Conservation (phyloP, 352 stramenopile genomes). For the Phytophthora colocasiae region DNA sequence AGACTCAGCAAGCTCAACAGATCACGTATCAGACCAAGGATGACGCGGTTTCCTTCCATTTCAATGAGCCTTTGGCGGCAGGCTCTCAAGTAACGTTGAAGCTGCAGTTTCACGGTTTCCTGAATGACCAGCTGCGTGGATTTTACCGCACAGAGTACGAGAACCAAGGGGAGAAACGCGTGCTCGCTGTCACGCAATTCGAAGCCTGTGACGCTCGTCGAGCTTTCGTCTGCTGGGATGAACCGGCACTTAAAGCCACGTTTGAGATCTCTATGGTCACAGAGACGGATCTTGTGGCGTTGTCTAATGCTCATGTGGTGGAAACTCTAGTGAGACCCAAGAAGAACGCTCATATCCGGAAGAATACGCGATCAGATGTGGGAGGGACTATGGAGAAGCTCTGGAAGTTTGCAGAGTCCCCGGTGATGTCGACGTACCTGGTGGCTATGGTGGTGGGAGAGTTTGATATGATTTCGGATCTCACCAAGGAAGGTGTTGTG, state of each 20-base stretch:
- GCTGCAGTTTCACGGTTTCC: slow-evolving; percentile 70
- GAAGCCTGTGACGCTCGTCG: slow-evolving; percentile 89
- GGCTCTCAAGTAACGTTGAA: slow-evolving; percentile 46
- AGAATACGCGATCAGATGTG: slow-evolving; percentile 48
- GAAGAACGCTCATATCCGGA: slow-evolving; percentile 64
- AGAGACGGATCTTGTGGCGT: slow-evolving; percentile 89
- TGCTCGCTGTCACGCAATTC: slow-evolving; percentile 93
- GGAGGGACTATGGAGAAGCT: slow-evolving; percentile 56
- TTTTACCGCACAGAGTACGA: slow-evolving; percentile 97
- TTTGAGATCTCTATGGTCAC: slow-evolving; percentile 96
- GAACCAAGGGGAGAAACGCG: slow-evolving; percentile 89
- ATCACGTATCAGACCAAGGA: slow-evolving; percentile 60
- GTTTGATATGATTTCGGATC: slow-evolving; percentile 94
- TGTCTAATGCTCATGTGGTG: slow-evolving; percentile 97
- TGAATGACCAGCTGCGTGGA: slow-evolving; percentile 95
- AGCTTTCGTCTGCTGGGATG: slow-evolving; percentile 98
- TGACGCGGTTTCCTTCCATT: slow-evolving; percentile 69
- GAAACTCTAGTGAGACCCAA: slow-evolving; percentile 70
- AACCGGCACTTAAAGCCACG: slow-evolving; percentile 95
- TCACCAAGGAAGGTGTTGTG: slow-evolving; percentile 91
- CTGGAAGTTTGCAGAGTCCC: slow-evolving; percentile 93
- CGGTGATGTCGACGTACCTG: slow-evolving; percentile 98
- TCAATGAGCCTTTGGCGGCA: slow-evolving; percentile 45
- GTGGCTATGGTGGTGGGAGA: slow-evolving; percentile 96
- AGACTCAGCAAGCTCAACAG: slow-evolving; percentile 46